Evolutionary conservation across 2,329 filamentous ascomycete species (phyloP).

Genomic region (Truncatella angustata): DNA sequence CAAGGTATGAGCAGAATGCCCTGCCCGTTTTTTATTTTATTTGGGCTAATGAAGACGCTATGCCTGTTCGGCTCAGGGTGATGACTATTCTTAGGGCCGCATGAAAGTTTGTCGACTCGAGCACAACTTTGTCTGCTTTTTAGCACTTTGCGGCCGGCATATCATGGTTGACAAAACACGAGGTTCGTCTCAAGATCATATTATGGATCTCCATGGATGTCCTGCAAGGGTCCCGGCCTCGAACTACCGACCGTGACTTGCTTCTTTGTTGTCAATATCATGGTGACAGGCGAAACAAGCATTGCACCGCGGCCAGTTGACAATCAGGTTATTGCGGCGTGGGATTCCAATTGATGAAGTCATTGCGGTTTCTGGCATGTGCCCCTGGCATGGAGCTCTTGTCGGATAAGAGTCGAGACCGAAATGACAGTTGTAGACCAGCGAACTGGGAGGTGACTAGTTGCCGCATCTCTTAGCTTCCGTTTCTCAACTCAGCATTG

Average conservation of each 20-base stretch:
- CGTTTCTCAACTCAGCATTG: too few relatives aligned
- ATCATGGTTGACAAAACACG: not conserved
- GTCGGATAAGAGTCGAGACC: constrained; percentile 1
- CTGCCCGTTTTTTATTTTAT: not conserved
- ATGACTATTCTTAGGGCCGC: not conserved
- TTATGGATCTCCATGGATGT: not conserved
- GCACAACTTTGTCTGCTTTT: not conserved
- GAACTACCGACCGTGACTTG: not conserved
- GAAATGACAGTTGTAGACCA: constrained; percentile 3
- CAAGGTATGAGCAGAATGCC: not conserved
- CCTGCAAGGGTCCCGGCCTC: not conserved
- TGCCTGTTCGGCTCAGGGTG: not conserved
- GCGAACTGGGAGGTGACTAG: not conserved
- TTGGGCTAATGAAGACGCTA: not conserved
- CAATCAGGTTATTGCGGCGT: not conserved
- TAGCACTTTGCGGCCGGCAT: not conserved
- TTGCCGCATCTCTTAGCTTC: not conserved
- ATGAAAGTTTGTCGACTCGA: not conserved
- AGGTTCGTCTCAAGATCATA: not conserved
- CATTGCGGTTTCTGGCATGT: not conserved
- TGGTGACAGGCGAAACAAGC: not conserved
- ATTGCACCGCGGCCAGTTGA: not conserved
- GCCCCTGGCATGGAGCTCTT: not conserved
- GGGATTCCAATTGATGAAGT: not conserved
- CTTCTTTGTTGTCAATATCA: not conserved